A percentile compares a stretch with the other conserved stretches of the same genome.
Conservation (phyloP, 768 basidiomycete genomes). For the Lactifluus echinatus region DNA sequence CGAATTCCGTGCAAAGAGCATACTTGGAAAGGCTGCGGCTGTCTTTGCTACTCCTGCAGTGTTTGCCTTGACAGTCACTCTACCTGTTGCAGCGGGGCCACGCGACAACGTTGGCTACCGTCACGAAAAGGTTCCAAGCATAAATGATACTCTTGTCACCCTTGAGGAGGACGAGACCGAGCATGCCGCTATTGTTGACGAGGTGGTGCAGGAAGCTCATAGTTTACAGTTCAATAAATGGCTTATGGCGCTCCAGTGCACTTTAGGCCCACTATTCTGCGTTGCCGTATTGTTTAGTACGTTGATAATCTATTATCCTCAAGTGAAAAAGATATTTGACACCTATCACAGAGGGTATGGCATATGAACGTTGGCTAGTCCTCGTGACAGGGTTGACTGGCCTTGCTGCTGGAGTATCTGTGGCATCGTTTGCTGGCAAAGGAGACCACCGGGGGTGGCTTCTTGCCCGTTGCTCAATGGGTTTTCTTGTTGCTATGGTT, state of each 20-base stretch:
- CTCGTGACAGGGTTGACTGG: constrained; percentile 50
- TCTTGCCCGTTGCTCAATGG: constrained; percentile 77
- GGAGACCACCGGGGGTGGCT: constrained; percentile 50
- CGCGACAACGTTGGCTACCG: constrained; percentile 30
- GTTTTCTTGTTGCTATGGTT: constrained; percentile 82
- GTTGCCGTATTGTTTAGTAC: constrained; percentile 68
- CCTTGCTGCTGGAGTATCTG: constrained; percentile 41
- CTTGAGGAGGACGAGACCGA: constrained; percentile 74
- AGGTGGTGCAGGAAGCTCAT: constrained; percentile 59
- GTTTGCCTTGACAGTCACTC: constrained; percentile 73
- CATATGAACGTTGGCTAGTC: constrained; percentile 41
- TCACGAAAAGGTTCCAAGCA: constrained; percentile 34
- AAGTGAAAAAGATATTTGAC: neutral
- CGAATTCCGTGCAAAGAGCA: constrained; percentile 59
- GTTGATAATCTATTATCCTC: constrained; percentile 24
- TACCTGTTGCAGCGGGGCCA: constrained; percentile 78
- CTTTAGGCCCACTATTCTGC: constrained; percentile 74
- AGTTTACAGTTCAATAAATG: constrained; percentile 67
- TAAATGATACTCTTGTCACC: constrained; percentile 45
- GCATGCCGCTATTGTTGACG: constrained; percentile 61
- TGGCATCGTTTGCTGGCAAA: constrained; percentile 49
- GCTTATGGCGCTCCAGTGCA: constrained; percentile 78
- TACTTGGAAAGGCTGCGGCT: constrained; percentile 61
- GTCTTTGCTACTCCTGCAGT: constrained; percentile 84
- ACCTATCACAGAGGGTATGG: constrained; percentile 34